These are phyloP conservation scores for Fusarium pseudocircinatum DNA, from an alignment of 2,329 filamentous ascomycete species.

Conservation along the genomic window DNA sequence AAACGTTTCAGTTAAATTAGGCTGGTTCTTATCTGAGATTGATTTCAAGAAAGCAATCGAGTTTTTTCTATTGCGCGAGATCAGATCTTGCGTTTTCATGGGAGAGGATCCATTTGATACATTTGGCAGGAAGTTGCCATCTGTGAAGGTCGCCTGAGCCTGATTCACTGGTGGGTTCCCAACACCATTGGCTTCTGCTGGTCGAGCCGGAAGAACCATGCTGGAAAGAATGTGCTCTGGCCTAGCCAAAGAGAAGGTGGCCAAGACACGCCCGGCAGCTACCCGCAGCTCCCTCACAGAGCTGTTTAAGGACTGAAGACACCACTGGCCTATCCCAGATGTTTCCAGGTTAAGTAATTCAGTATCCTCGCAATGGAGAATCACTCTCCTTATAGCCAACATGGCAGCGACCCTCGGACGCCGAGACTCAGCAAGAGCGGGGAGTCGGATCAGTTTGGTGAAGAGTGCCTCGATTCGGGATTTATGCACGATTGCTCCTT, in stretches of 20 bases:
- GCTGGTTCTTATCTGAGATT: slow-evolving; percentile 74
- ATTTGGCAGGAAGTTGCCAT: background rate
- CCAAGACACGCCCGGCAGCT: slow-evolving; percentile 75
- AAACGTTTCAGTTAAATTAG: slow-evolving; percentile 81
- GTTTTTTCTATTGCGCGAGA: slow-evolving; percentile 66
- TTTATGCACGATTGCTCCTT: slow-evolving; percentile 40
- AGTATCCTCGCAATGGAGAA: slow-evolving; percentile 70
- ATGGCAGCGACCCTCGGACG: slow-evolving; percentile 75
- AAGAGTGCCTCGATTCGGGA: slow-evolving; percentile 57
- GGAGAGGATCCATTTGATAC: slow-evolving; percentile 19
- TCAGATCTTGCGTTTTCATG: slow-evolving; percentile 38
- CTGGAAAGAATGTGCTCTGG: slow-evolving; percentile 18
- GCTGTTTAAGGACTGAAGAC: slow-evolving; percentile 82
- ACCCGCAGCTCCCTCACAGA: slow-evolving; percentile 87
- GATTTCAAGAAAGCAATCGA: slow-evolving; percentile 76
- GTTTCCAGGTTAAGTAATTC: slow-evolving; percentile 72
- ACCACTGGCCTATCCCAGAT: slow-evolving; percentile 80
- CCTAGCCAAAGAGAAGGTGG: slow-evolving; percentile 66
- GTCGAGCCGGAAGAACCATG: slow-evolving; percentile 14
- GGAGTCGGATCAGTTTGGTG: slow-evolving; percentile 55
- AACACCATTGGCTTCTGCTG: background rate
- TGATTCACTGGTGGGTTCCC: slow-evolving; percentile 10
- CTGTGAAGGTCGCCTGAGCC: background rate
- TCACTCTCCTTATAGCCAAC: slow-evolving; percentile 73
- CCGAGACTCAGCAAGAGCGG: slow-evolving; percentile 63